Evolutionary conservation across 2,329 filamentous ascomycete species (phyloP), one percentile per base, ranked within the genome.

Genomic region (Trichoderma simmonsii): DNA sequence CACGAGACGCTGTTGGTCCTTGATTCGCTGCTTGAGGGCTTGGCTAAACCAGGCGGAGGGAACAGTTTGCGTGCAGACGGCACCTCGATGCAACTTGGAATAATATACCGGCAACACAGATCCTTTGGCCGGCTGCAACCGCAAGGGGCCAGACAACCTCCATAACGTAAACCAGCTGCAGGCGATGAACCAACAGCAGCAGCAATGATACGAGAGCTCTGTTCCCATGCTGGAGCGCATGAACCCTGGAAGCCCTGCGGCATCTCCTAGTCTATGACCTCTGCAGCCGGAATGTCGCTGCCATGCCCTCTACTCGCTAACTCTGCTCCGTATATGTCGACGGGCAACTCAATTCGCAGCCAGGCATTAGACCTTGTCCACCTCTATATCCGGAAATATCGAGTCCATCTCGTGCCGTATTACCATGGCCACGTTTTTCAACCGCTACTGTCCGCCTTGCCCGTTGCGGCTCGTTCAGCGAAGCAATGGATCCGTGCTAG

Each of bases 381-480:
- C n/a, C 48, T 48, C 26, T 9, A 15, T 36, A 30, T 48, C 39
- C 63, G 63, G 63, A 24, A 66, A 66, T 66, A 66, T 26, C n/a
- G 32, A 57, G 28, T 51, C 43, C 8, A 51, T 51, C n/a, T 51
- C 43, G n/a, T 51, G 43, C 43, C n/a, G 43, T 51, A 51, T 21
- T 28, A 39, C 48, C 63, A 66, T 30, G 30, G 2, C 63, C 63
- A 66, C 63, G 43, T 66, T 56, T 66, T 66, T 32, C 62, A 65
- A 21, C 39, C 43, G 26, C 62, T 54, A 21, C 43, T 30, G 30
- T 36, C 18, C 48, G 30, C 63, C 15, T 57, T 66, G 51, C 63
- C 63, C 63, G 8, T 66, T 66, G 63, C n/a, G 48, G 63, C 36
- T 66, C 48, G 48, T 51, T 26, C 48, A 56, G 63, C 63, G 63